A percentile compares a stretch with the other conserved stretches of the same genome.
These are phyloP conservation scores for Pythium graminicola DNA, from an alignment of 352 stramenopile genomes.

Conservation along the genomic window DNA sequence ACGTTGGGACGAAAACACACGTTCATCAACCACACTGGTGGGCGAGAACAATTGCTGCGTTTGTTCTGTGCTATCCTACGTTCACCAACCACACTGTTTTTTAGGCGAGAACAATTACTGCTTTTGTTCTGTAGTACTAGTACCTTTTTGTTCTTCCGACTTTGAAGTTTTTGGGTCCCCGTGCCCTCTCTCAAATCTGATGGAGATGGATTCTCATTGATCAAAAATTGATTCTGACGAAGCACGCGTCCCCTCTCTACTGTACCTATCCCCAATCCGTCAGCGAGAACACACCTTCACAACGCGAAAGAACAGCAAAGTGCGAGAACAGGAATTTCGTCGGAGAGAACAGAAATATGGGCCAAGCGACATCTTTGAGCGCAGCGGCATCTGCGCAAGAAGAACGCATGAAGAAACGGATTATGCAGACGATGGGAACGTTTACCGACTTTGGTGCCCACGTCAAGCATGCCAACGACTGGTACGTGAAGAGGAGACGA, in stretches of 20 bases:
- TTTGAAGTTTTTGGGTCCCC: constrained; percentile 8
- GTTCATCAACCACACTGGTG: neutral
- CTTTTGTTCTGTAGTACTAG: constrained; percentile 3
- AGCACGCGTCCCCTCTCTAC: neutral
- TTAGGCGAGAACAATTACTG: too few relatives aligned
- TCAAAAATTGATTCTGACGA: neutral
- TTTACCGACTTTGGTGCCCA: constrained; percentile 68
- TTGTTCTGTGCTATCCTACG: neutral
- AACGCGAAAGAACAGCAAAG: neutral
- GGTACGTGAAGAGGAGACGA: constrained; percentile 29
- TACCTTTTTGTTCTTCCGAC: constrained; percentile 1
- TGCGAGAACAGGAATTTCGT: neutral
- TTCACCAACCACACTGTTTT: too few relatives aligned
- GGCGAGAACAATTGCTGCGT: constrained; percentile 3
- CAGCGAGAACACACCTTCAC: neutral
- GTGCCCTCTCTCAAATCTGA: constrained; percentile 1
- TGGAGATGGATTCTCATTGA: neutral
- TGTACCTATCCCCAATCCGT: neutral
- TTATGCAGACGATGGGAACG: constrained; percentile 56
- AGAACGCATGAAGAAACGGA: constrained; percentile 69
- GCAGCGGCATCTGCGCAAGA: constrained; percentile 32
- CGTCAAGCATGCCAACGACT: constrained; percentile 72
- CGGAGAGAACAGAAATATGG: constrained; percentile 36
- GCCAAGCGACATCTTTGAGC: constrained; percentile 46
- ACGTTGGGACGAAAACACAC: neutral